Base-by-base conservation (phyloP, 805 yeast species). In the Hanseniaspora valbyensis region DNA sequence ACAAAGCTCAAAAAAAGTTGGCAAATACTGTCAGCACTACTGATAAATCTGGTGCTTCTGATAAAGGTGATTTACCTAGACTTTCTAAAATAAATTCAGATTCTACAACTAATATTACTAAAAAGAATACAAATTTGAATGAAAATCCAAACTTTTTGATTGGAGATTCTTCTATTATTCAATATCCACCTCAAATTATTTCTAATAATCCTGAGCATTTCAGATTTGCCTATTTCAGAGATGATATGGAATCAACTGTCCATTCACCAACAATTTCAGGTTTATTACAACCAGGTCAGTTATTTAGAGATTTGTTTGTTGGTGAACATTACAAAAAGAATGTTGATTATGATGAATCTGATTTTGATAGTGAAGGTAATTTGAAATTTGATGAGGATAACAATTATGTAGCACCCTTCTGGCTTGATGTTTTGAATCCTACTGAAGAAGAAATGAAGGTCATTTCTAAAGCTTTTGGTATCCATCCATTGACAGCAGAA, bases 361-460 rank as follows among this genome's bases (percentile, higher is more conserved):
- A 58, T 37, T 37, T 53, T 40, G 54, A 54, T 39, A 33, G 40
- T 14, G 42, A 54, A 28, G 44, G 41, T 1, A 49, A 49, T 26
- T 25, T 40, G 36, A 36, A 24, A 29, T 38, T 41, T 36, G 45
- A 36, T 34, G 49, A 42, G 16, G 53, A 50, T 16, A 43, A 43
- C 34, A 39, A 61, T 12, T 76, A 73, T 21, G 70, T 70, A 8
- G 70, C 78, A 2, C 89, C 95, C 16, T 88, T 90, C 71, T 90
- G 98, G 98, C 71, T 90, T 10, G 97, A 90, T 64, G 83, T 90
- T 12, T 68, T 85, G 52, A 83, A 86, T 59, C 98, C 98, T 10
- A 84, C 95, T 0, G 97, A 92, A 60, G 96, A 88, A 57, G 98
- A 90, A 64, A 86, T 92, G 95, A 88, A 90, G 59, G 92, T 83